Base-by-base conservation (phyloP, 2,329 filamentous ascomycete genomes). In the Colletotrichum godetiae region DNA sequence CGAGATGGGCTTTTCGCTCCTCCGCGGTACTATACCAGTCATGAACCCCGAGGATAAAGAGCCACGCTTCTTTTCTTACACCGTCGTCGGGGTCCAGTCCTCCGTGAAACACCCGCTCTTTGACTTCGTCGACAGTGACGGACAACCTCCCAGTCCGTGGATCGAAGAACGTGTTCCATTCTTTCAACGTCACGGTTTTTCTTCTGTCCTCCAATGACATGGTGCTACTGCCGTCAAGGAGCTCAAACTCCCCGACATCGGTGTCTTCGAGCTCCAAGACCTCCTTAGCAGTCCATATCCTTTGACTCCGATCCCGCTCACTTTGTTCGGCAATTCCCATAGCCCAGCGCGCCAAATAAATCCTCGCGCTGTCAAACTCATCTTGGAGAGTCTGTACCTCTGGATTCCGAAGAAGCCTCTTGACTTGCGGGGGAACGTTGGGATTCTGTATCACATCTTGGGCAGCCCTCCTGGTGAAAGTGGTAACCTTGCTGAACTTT, bases 311-410 rank as follows among this genome's bases (percentile, higher is more conserved):
- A 78, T 99, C 97, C 52, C 92, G 89, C 79, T 99, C 97, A 78
- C 95, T 96, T 84, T 99, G 97, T 81, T 99, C 97, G 0, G 97
- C 95, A 76, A 99, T 98, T 8, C 95, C 95, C 97, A 99, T 98
- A 2, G 97, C 97, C 97, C 97, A 99, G 75, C 97, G 89, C 27
- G 97, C 97, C 52, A 99, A 88, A 80, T 99, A 99, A 73, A 99
- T 88, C 76, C 97, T 90, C 4, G 97, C 97, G 78, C 95, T 98
- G 85, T 99, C 97, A 78, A 98, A 99, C 80, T 99, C 97, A 73
- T 98, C 95, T 80, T 98, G 95, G 27, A 99, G 82, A 0, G 94
- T 98, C 84, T 98, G 95, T 0, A 99, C 95, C 79, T 99, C 95
- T 0, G 95, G 95, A 76, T 97, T 98, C 79, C 91, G 92, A 82